Evolutionary conservation across 1,284 basidiomycete genomes (phyloP).

Genomic region (Leccinum pachyderme): DNA sequence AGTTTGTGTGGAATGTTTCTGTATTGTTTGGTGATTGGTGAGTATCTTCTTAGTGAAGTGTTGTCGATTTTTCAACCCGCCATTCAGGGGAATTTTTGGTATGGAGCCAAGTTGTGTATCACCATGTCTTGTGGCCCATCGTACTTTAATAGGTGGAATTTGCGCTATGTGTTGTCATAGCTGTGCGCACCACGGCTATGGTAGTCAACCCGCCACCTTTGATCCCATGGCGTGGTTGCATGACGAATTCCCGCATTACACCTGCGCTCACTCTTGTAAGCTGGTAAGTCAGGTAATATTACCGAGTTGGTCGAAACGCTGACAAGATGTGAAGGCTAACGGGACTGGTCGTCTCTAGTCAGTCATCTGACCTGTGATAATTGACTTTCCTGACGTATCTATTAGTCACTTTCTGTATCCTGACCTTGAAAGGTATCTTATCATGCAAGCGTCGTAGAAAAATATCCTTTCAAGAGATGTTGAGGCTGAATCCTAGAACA

Average conservation of each 20-base stretch:
- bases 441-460: neutral
- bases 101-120: neutral
- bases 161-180: conserved; percentile 12
- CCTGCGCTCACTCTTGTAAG: conserved; percentile 20
- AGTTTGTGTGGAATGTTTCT: conserved; percentile 9
- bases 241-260: conserved; percentile 8
- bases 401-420: conserved; percentile 14
- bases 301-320: neutral
- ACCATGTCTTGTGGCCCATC: neutral
- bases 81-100: conserved; percentile 18
- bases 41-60: neutral
- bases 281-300: conserved; percentile 10
- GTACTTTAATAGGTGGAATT: conserved; percentile 19
- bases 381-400: conserved; percentile 4
- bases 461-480: neutral
- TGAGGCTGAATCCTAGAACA: neutral
- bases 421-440: conserved; percentile 16
- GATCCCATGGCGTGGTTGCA: conserved; percentile 19
- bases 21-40: conserved; percentile 18
- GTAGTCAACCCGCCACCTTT: conserved; percentile 20
- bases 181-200: conserved; percentile 13
- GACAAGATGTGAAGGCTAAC: conserved; percentile 10
- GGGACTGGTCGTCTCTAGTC: conserved; percentile 19
- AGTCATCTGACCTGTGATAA: neutral
- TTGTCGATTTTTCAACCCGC: neutral